Evolutionary conservation across 1,139 yeast species (phyloP), one percentile per base, ranked within the genome.

Genomic region (Meyerozyma sp.): DNA sequence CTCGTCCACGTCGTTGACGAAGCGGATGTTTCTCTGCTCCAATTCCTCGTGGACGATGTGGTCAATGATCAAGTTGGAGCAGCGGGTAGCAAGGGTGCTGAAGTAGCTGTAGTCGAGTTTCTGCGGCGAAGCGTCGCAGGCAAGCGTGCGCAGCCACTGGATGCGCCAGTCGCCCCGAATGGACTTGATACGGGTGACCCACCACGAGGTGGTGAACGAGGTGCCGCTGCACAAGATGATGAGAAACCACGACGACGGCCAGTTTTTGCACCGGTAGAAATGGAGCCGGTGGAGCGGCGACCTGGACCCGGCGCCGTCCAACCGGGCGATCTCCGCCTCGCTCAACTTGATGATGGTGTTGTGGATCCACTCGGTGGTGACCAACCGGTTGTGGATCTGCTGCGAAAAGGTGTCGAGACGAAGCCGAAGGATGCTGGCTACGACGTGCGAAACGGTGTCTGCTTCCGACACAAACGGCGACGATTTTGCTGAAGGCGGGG

Each of bases 221-320:
- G 69, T 62, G 36, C 81, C 73, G 61, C 68, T 58, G 3, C 74
- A 61, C 42, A 73, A 63, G 40, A 65, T 68, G 5, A 82, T 73
- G 41, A 84, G 61, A 57, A 81, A 81, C 91, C 91, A 84, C 44
- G 82, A 78, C 2, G 79, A 65, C 1, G 90, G 89, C 91, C 91
- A 84, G 47, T 77, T 82, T 43, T 76, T 77, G 42, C 85, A 68
- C 20, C 86, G 70, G 56, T 78, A 84, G 44, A 80, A 73, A 49
- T 73, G 79, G 29, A 14, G 16, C 18, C 27, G 39, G 3, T 16
- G 32, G 18, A 16, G 18, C 18, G 2, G 18, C 18, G 18, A 16
- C 18, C 3, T 16, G 18, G 18, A 16, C 3, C 18, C 18, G 18
- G 18, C 18, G 3, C 3, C 18, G 18, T 16, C 3, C 29, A 71